Percentiles rank a stretch among this genome's conserved stretches.
Evolutionary conservation across 768 basidiomycete species (phyloP).

Genomic region (Imleria badia): DNA sequence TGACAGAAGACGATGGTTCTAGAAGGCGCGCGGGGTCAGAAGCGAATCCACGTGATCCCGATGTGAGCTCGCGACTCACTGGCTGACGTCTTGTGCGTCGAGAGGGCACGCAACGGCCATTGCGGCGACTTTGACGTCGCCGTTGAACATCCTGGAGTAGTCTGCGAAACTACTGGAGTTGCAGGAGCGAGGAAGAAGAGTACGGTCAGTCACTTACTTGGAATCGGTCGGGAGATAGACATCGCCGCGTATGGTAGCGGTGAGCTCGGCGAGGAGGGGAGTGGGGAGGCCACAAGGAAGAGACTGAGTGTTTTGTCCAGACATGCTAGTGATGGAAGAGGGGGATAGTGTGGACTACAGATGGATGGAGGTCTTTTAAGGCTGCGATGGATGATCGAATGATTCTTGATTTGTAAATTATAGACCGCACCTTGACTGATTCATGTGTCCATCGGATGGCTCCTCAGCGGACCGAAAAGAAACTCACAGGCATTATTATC

Average conservation of each 20-base stretch:
- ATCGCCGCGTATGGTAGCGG: constrained; percentile 44
- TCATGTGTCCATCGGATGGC: neutral
- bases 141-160: constrained; percentile 65
- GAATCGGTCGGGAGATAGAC: constrained; percentile 45
- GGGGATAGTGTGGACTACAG: constrained; percentile 8
- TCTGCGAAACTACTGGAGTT: constrained; percentile 25
- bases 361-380: constrained; percentile 17
- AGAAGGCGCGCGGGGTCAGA: constrained; percentile 3
- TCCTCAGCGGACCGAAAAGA: neutral
- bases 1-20: constrained; percentile 74
- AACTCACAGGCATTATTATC: neutral
- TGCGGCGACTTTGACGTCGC: constrained; percentile 61
- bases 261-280: constrained; percentile 46
- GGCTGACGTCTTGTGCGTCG: constrained; percentile 80
- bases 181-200: neutral
- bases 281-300: constrained; percentile 5
- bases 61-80: constrained; percentile 45
- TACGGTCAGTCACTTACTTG: constrained; percentile 32
- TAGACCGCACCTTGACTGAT: constrained; percentile 1
- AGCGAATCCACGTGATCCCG: constrained; percentile 1
- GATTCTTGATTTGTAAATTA: constrained; percentile 13
- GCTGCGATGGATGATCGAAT: neutral
- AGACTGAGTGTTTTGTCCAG: neutral
- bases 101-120: constrained; percentile 70
- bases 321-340: constrained; percentile 17